Evolutionary conservation across 2,329 filamentous ascomycete genomes (phyloP).

Genomic region (Penicillium verrucosum): DNA sequence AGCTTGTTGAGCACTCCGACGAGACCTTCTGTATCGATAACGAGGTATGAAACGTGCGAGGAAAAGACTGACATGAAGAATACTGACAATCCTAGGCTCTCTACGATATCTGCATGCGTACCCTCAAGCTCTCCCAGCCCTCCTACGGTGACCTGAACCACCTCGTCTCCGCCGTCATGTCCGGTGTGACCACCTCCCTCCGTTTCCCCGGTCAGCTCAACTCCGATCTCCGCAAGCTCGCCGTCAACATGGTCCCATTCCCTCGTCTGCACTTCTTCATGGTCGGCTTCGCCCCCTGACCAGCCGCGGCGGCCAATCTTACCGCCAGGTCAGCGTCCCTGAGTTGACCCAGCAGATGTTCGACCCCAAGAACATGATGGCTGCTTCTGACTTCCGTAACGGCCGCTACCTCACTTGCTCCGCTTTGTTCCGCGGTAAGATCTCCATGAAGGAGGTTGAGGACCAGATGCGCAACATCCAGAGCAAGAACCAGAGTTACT

Average conservation of each 20-base stretch:
- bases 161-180: conserved; percentile 99
- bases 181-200: conserved; percentile 95
- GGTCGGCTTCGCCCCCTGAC: conserved; percentile 99
- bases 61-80: neutral
- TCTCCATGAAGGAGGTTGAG: conserved; percentile 99
- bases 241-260: conserved; percentile 99
- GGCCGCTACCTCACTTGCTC: conserved; percentile 99
- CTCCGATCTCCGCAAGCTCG: conserved; percentile 98
- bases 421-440: conserved; percentile 99
- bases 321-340: conserved; percentile 95
- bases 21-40: conserved; percentile 99
- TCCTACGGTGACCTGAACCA: conserved; percentile 99
- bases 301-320: conserved; percentile 84
- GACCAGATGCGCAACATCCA: conserved; percentile 99
- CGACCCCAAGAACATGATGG: conserved; percentile 99
- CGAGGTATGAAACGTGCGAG: conserved; percentile 57
- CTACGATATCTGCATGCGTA: conserved; percentile 99
- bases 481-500: conserved; percentile 99
- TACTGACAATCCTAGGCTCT: conserved; percentile 59
- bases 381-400: conserved; percentile 99
- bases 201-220: conserved; percentile 99
- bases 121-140: conserved; percentile 96
- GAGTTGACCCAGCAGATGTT: conserved; percentile 99
- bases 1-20: conserved; percentile 99
- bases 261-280: conserved; percentile 99